These are phyloP conservation scores for Cucurbita argyrosperma DNA, from an alignment of 306 rosid species.

Conservation along the genomic window DNA sequence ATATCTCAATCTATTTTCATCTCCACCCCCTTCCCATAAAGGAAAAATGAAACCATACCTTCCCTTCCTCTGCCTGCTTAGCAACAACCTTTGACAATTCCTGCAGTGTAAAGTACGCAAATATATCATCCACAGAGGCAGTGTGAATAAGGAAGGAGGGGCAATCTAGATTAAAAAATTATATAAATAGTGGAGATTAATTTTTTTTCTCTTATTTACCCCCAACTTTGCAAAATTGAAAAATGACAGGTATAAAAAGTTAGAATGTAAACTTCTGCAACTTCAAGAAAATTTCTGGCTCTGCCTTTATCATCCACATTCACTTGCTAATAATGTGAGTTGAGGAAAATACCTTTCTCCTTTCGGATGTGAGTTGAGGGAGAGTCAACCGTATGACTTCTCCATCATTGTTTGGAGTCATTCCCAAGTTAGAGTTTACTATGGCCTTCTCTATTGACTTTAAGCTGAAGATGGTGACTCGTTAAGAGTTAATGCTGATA, in stretches of 20 bases:
- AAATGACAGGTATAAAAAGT: neutral
- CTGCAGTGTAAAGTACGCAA: slow-evolving; percentile 21
- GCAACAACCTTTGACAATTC: slow-evolving; percentile 72
- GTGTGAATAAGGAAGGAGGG: neutral
- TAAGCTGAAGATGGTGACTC: slow-evolving; percentile 40
- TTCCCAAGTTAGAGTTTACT: slow-evolving; percentile 66
- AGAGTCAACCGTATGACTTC: slow-evolving; percentile 62
- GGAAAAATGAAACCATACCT: slow-evolving; percentile 31
- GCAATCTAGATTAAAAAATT: neutral
- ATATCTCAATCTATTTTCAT: slow-evolving; percentile 7
- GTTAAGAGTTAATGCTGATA: slow-evolving; percentile 8
- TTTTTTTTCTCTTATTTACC: neutral
- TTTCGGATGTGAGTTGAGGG: slow-evolving; percentile 81
- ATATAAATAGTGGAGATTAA: neutral
- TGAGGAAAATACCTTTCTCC: slow-evolving; percentile 63
- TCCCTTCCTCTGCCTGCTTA: slow-evolving; percentile 92
- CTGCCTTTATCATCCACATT: neutral
- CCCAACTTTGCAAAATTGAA: neutral
- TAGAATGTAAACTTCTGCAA: neutral
- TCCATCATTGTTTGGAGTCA: slow-evolving; percentile 97
- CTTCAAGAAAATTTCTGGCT: neutral
- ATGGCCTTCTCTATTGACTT: slow-evolving; percentile 94
- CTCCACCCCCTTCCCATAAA: neutral
- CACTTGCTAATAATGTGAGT: neutral
- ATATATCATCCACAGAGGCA: neutral